Base-by-base conservation (phyloP, 23 red algal species). In the Gracilariopsis chorda region DNA sequence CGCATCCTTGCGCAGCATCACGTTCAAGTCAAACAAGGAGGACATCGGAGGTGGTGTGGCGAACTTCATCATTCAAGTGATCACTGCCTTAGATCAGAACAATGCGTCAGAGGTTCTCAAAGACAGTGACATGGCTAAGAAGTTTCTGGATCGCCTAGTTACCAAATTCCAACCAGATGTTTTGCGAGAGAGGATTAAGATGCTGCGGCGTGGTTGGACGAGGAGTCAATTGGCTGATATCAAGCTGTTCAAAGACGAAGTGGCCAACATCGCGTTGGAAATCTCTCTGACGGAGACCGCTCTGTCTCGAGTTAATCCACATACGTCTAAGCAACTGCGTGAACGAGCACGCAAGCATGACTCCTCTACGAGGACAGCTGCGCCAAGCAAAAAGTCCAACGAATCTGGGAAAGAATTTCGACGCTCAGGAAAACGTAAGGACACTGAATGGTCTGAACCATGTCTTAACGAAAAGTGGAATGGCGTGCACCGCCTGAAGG, bases 231-330 rank as follows among this genome's bases (percentile, higher is more conserved):
- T n/a, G n/a, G n/a, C n/a, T n/a, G n/a, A n/a, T n/a, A n/a, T n/a
- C n/a, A n/a, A n/a, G n/a, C n/a, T n/a, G n/a, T n/a, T n/a, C n/a
- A n/a, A n/a, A n/a, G n/a, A n/a, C n/a, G 49, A 53, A 53, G 49
- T 53, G 49, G 49, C 49, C 13, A 36, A 37, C 35, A 73, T 35
- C 33, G 67, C 67, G 6, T 37, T 73, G 67, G 67, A 73, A 37
- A 11, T 73, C 6, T 73, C 67, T 37, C 67, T 73, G 32, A 77
- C 71, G 37, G 41, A 77, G 49, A 77, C 33, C 49, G 71, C 41
- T 37, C 42, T 36, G 6, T 17, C 67, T 35, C 2, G 71, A 12
- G 48, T 73, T 28, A 77, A 48, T 25, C 43, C 7, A 30, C 37
- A 43, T 43, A 77, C 45, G 17, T 47, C 71, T 20, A 23, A 25